Conservation (phyloP, 2,329 filamentous ascomycete species). For the Diatrype stigma region DNA sequence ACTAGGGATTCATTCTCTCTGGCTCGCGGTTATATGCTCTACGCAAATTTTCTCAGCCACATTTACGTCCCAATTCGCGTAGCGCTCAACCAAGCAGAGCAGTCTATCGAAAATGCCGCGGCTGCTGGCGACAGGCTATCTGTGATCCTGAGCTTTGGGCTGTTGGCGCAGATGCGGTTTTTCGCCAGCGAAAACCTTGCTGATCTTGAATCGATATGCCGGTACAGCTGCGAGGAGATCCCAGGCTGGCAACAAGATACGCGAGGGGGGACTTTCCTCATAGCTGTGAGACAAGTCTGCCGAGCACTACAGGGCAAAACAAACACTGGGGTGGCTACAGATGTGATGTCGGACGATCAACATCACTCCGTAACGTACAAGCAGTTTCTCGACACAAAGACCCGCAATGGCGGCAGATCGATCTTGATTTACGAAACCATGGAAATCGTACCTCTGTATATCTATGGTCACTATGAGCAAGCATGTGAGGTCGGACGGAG, state of each 20-base stretch:
- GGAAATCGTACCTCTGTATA: constrained; percentile 58
- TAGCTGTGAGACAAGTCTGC: constrained; percentile 61
- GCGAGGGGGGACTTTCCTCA: constrained; percentile 65
- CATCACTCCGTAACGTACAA: constrained; percentile 58
- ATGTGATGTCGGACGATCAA: constrained; percentile 64
- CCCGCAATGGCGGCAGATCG: constrained; percentile 58
- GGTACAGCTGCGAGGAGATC: constrained; percentile 69
- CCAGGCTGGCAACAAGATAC: constrained; percentile 68
- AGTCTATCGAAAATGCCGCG: constrained; percentile 62
- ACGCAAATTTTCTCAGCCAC: constrained; percentile 67
- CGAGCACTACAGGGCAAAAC: constrained; percentile 76
- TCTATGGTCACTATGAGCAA: constrained; percentile 59
- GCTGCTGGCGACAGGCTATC: constrained; percentile 67
- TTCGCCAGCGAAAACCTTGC: constrained; percentile 65
- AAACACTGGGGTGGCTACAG: constrained; percentile 39
- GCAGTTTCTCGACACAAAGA: constrained; percentile 51
- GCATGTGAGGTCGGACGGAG: constrained; percentile 53
- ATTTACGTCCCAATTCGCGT: constrained; percentile 58
- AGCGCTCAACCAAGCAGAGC: constrained; percentile 57
- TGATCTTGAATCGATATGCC: constrained; percentile 67
- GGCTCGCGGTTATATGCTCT: constrained; percentile 65
- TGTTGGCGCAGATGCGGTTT: constrained; percentile 62
- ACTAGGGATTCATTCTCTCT: constrained; percentile 62
- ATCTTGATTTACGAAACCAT: constrained; percentile 65
- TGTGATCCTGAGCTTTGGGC: constrained; percentile 66